Conservation (phyloP, 2,329 filamentous ascomycete species). For the Eutypella sp. region DNA sequence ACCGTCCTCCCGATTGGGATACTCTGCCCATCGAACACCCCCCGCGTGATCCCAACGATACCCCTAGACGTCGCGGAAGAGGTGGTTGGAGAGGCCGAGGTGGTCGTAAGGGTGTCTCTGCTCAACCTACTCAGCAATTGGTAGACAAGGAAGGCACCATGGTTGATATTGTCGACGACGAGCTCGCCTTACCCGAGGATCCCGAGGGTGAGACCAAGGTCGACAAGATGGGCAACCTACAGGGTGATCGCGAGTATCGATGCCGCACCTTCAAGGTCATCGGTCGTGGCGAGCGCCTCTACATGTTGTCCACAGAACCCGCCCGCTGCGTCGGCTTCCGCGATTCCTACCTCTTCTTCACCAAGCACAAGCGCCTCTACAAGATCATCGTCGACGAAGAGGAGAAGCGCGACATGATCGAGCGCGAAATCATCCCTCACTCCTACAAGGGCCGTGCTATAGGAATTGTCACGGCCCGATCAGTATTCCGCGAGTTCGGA, state of each 20-base stretch:
- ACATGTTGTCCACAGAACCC: constrained; percentile 98
- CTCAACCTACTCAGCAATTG: constrained; percentile 75
- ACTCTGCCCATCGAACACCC: constrained; percentile 50
- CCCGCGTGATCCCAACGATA: constrained; percentile 46
- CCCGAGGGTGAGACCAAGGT: constrained; percentile 89
- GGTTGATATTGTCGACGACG: constrained; percentile 85
- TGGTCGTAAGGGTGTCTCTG: constrained; percentile 62
- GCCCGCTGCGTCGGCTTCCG: constrained; percentile 95
- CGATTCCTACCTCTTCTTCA: constrained; percentile 98
- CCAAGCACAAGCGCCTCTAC: constrained; percentile 91
- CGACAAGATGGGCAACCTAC: constrained; percentile 78
- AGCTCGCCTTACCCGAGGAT: constrained; percentile 84
- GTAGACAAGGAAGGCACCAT: constrained; percentile 93
- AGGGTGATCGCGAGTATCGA: constrained; percentile 83
- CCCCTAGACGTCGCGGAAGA: constrained; percentile 60
- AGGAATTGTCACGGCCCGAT: constrained; percentile 91
- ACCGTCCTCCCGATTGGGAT: constrained; percentile 75
- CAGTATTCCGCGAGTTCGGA: constrained; percentile 95
- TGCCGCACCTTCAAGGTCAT: constrained; percentile 91
- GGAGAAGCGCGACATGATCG: constrained; percentile 96
- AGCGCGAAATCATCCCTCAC: constrained; percentile 91
- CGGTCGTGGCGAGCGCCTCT: constrained; percentile 77
- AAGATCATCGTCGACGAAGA: constrained; percentile 98
- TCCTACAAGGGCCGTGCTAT: constrained; percentile 98
- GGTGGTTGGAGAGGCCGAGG: constrained; percentile 67